Evolutionary conservation across 2,329 filamentous ascomycete genomes (phyloP).

Genomic region (Xylaria polymorpha): DNA sequence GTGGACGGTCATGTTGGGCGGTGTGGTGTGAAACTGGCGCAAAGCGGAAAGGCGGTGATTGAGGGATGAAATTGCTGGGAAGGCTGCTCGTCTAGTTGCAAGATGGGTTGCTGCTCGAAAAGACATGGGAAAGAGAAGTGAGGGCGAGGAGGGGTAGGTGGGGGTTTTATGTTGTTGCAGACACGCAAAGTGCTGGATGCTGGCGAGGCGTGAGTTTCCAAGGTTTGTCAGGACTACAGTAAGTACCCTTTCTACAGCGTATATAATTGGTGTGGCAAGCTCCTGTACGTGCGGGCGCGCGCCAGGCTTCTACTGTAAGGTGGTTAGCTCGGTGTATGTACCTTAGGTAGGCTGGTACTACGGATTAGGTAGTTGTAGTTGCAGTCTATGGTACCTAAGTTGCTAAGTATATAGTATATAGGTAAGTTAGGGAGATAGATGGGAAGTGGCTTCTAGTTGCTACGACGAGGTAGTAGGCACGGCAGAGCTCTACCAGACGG

Average conservation of each 20-base stretch:
- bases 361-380: too few relatives aligned
- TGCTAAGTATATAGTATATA: too few relatives aligned
- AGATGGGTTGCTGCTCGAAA: slow-evolving; percentile 42
- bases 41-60: slow-evolving; percentile 38
- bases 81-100: slow-evolving; percentile 40
- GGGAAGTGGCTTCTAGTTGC: neutral
- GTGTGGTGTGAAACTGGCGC: slow-evolving; percentile 54
- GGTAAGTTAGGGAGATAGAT: too few relatives aligned
- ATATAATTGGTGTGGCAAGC: neutral
- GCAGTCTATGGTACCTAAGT: too few relatives aligned
- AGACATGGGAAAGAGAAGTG: slow-evolving; percentile 38
- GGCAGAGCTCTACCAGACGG: too few relatives aligned
- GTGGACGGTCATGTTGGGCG: slow-evolving; percentile 58
- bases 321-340: neutral
- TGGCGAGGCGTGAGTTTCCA: neutral
- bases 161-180: slow-evolving; percentile 37
- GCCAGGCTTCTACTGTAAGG: slow-evolving; percentile 4
- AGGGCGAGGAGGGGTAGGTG: slow-evolving; percentile 36
- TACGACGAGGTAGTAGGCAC: too few relatives aligned
- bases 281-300: neutral
- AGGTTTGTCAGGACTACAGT: slow-evolving; percentile 27
- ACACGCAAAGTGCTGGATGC: neutral
- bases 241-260: neutral
- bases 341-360: too few relatives aligned
- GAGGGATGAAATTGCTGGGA: slow-evolving; percentile 35